Evolutionary conservation across 1,284 basidiomycete genomes (phyloP).

Genomic region (Fomitopsis schrenkii): DNA sequence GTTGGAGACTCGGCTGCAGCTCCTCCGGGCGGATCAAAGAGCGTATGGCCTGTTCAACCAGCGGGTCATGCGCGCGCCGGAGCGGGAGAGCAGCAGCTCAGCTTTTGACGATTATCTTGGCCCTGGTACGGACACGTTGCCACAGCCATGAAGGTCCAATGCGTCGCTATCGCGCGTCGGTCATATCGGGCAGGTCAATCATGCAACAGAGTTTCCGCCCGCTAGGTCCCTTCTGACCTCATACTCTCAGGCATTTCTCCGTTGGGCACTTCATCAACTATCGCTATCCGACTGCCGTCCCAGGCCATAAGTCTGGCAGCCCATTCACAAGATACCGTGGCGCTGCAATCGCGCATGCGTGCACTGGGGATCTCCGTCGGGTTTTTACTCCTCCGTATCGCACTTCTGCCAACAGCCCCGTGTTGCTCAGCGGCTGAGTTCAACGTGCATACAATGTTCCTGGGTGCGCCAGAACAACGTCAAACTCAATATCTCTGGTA

Average conservation of each 20-base stretch:
- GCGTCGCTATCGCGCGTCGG: not conserved
- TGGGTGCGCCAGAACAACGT: not conserved
- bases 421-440: not conserved
- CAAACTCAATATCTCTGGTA: not conserved
- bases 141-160: not conserved
- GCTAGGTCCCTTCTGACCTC: not conserved
- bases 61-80: not conserved
- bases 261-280: not conserved
- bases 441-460: not conserved
- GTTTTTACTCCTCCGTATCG: not conserved
- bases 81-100: slow-evolving; percentile 3
- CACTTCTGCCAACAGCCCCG: not conserved
- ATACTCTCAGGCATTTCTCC: not conserved
- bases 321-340: not conserved
- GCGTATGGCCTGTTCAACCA: slow-evolving; percentile 7
- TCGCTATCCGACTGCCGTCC: not conserved
- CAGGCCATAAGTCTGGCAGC: too few relatives aligned
- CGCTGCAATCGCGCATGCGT: not conserved
- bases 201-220: not conserved
- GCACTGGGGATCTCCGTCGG: not conserved
- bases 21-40: not conserved
- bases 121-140: not conserved
- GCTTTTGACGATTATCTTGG: slow-evolving; percentile 6
- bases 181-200: slow-evolving; percentile 1
- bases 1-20: not conserved